A percentile compares a stretch with the other conserved stretches of the same genome.
Evolutionary conservation across 331 rosid species (phyloP).

Genomic region (Arachis monticola): DNA sequence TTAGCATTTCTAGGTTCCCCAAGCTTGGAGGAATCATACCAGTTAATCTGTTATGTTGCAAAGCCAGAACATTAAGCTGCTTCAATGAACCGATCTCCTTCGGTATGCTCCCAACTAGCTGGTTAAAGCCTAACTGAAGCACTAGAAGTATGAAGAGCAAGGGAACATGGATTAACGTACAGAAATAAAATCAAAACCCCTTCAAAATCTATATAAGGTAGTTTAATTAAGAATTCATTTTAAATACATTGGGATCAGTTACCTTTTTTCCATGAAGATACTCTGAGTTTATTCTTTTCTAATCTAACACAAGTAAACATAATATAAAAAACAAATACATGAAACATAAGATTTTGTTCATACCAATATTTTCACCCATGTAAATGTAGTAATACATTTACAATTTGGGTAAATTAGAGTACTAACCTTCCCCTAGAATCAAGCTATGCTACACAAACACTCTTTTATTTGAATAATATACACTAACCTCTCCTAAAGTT

Average conservation of each 20-base stretch:
- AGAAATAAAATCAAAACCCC: conserved; percentile 7
- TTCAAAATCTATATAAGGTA: neutral
- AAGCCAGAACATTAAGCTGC: conserved; percentile 59
- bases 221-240: conserved; percentile 1
- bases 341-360: neutral
- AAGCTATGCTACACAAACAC: too few relatives aligned
- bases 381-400: neutral
- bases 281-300: neutral
- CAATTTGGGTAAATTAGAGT: too few relatives aligned
- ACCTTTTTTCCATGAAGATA: neutral
- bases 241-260: neutral
- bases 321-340: neutral
- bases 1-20: conserved; percentile 55
- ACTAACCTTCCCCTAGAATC: too few relatives aligned
- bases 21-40: conserved; percentile 66
- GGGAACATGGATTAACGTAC: conserved; percentile 31
- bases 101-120: conserved; percentile 70
- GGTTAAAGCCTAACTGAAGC: conserved; percentile 78
- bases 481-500: too few relatives aligned
- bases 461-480: too few relatives aligned
- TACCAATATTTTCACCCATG: neutral
- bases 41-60: conserved; percentile 62
- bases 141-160: conserved; percentile 47
- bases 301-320: conserved; percentile 7
- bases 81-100: conserved; percentile 56